Percentiles rank a stretch among this genome's conserved stretches.
phyloP scores from a whole-genome alignment of 1,139 yeast genomes.

The Candida mesenterica region DNA sequence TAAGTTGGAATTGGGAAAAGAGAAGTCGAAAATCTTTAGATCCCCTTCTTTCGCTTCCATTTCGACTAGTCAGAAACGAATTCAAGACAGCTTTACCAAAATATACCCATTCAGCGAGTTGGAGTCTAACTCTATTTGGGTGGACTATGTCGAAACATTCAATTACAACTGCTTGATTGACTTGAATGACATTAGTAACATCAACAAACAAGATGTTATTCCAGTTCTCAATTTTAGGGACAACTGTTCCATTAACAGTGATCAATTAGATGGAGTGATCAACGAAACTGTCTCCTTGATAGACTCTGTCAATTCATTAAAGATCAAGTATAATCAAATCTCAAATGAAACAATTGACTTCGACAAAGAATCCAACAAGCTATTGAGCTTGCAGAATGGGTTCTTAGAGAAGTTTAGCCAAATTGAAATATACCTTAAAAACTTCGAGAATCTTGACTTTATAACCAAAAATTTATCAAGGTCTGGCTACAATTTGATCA shows the following conservation, averaged over 20 bases:
- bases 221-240: slow-evolving; percentile 40
- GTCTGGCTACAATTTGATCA: slow-evolving; percentile 60
- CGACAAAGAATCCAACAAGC: slow-evolving; percentile 54
- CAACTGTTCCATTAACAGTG: slow-evolving; percentile 34
- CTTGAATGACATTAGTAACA: slow-evolving; percentile 28
- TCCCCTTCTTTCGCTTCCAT: slow-evolving; percentile 16
- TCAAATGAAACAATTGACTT: slow-evolving; percentile 61
- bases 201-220: slow-evolving; percentile 32
- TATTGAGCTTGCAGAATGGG: slow-evolving; percentile 51
- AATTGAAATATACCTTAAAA: slow-evolving; percentile 51
- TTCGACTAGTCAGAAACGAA: background rate
- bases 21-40: slow-evolving; percentile 5
- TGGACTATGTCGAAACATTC: slow-evolving; percentile 30
- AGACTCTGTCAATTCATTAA: slow-evolving; percentile 40
- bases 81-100: slow-evolving; percentile 6
- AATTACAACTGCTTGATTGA: slow-evolving; percentile 39
- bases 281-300: slow-evolving; percentile 43
- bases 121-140: slow-evolving; percentile 37
- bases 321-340: slow-evolving; percentile 54
- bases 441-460: slow-evolving; percentile 69
- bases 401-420: slow-evolving; percentile 46
- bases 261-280: slow-evolving; percentile 36
- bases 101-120: slow-evolving; percentile 36
- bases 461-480: slow-evolving; percentile 68
- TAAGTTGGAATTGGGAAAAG: slow-evolving; percentile 13